These are phyloP conservation scores for Sporisorium iseilematis-ciliati DNA, from an alignment of 1,284 basidiomycete species.

Conservation along the genomic window DNA sequence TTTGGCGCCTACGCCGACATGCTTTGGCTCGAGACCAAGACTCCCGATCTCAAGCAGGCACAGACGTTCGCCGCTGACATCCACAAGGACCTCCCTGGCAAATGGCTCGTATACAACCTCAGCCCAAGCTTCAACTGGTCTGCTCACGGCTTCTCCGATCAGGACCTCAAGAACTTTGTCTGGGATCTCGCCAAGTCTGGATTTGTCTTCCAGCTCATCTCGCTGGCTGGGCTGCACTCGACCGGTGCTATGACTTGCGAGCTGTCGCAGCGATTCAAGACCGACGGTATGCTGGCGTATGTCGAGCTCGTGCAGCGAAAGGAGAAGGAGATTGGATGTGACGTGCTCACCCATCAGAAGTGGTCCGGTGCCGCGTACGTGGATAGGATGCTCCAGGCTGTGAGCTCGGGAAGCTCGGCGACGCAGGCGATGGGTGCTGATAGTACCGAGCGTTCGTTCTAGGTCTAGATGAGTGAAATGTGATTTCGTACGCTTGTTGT, in stretches of 20 bases:
- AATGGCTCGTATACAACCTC: slow-evolving; percentile 92
- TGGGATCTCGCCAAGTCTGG: slow-evolving; percentile 67
- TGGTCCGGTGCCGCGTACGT: slow-evolving; percentile 67
- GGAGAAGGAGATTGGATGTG: slow-evolving; percentile 67
- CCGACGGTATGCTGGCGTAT: slow-evolving; percentile 70
- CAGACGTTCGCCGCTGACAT: slow-evolving; percentile 82
- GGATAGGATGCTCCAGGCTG: slow-evolving; percentile 67
- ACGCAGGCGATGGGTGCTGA: slow-evolving; percentile 66
- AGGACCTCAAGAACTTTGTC: slow-evolving; percentile 68
- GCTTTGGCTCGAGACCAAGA: slow-evolving; percentile 82
- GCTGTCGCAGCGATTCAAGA: slow-evolving; percentile 75
- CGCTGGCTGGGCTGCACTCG: slow-evolving; percentile 67
- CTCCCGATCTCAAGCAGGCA: slow-evolving; percentile 83
- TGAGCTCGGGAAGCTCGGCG: slow-evolving; percentile 62
- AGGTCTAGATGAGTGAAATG: background rate
- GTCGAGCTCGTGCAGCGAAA: slow-evolving; percentile 67
- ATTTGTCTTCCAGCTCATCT: slow-evolving; percentile 69
- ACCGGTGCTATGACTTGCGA: slow-evolving; percentile 64
- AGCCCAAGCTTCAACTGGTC: slow-evolving; percentile 95
- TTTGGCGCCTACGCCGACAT: slow-evolving; percentile 75
- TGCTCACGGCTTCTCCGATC: slow-evolving; percentile 82
- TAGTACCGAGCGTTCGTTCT: slow-evolving; percentile 59
- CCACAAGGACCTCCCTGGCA: slow-evolving; percentile 79
- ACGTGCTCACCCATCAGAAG: slow-evolving; percentile 68
- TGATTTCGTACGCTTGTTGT: background rate